A percentile compares a stretch with the other conserved stretches of the same genome.
Evolutionary conservation across 1,139 yeast genomes (phyloP).

Genomic region (Yamadazyma atmosphaerica): DNA sequence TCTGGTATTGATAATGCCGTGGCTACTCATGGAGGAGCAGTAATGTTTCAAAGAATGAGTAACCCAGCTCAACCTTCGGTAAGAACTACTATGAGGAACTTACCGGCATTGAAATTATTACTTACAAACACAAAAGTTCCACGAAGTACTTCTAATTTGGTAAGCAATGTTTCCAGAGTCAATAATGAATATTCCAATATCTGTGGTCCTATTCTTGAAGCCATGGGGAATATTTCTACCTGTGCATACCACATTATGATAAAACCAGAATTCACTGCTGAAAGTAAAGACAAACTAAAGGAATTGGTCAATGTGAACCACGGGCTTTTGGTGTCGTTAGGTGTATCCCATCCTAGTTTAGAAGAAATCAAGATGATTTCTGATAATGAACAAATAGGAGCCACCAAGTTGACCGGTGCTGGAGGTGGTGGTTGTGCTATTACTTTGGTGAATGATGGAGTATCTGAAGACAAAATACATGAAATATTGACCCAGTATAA

Average conservation of each 20-base stretch:
- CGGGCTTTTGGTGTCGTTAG: slow-evolving; percentile 79
- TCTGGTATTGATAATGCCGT: slow-evolving; percentile 97
- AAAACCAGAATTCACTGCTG: slow-evolving; percentile 48
- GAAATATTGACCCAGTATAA: slow-evolving; percentile 39
- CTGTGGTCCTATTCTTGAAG: slow-evolving; percentile 59
- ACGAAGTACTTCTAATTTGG: slow-evolving; percentile 82
- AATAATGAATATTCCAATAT: slow-evolving; percentile 55
- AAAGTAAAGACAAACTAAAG: slow-evolving; percentile 48
- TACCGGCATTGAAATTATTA: slow-evolving; percentile 74
- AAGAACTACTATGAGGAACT: slow-evolving; percentile 64
- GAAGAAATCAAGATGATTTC: slow-evolving; percentile 69
- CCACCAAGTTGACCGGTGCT: slow-evolving; percentile 95
- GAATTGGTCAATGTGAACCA: slow-evolving; percentile 84
- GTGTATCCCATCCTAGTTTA: slow-evolving; percentile 89
- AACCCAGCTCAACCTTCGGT: slow-evolving; percentile 55
- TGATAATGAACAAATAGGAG: slow-evolving; percentile 67
- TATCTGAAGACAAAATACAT: slow-evolving; percentile 27
- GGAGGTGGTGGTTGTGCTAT: slow-evolving; percentile 99
- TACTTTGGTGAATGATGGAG: slow-evolving; percentile 65
- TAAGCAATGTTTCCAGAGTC: slow-evolving; percentile 68
- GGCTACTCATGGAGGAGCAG: slow-evolving; percentile 96
- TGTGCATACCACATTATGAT: slow-evolving; percentile 68
- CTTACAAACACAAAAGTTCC: slow-evolving; percentile 86
- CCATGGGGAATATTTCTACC: slow-evolving; percentile 66
- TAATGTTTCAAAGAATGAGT: slow-evolving; percentile 71